A percentile compares a stretch with the other conserved stretches of the same genome.
Evolutionary conservation across 2,329 filamentous ascomycete genomes (phyloP).

Genomic region (Penicillium crustosum): DNA sequence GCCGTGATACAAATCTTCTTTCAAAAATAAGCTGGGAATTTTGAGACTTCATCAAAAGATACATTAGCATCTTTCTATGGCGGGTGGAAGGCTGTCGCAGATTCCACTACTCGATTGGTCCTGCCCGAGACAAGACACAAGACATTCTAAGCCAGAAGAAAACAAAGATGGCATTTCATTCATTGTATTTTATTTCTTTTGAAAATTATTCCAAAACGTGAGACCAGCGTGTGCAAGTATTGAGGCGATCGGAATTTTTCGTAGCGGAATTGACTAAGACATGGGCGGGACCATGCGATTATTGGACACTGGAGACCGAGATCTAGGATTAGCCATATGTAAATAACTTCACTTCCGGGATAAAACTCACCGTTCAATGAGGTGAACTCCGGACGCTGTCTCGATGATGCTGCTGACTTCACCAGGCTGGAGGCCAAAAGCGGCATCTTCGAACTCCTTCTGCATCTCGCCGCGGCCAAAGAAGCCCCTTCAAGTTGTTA

Average conservation of each 20-base stretch:
- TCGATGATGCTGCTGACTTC: conserved; percentile 85
- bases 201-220: not conserved
- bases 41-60: not conserved
- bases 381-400: conserved; percentile 88
- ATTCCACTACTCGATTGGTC: not conserved
- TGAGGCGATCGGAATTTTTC: not conserved
- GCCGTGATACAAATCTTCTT: not conserved
- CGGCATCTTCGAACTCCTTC: conserved; percentile 95
- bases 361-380: conserved; percentile 79
- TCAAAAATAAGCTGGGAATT: not conserved
- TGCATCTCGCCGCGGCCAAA: conserved; percentile 97
- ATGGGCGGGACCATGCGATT: not conserved
- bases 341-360: not conserved
- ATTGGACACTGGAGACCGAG: not conserved
- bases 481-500: conserved; percentile 61
- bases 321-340: conserved; percentile 5
- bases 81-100: not conserved
- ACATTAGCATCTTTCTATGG: not conserved
- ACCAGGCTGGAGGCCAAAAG: conserved; percentile 83
- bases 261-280: not conserved
- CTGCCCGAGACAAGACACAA: not conserved
- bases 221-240: not conserved
- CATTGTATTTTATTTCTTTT: not conserved
- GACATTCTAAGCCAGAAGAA: not conserved
- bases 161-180: conserved; percentile 2